Evolutionary conservation across 2,329 filamentous ascomycete species (phyloP), one percentile per base, ranked within the genome.

Genomic region (Neoarthrinium moseri): DNA sequence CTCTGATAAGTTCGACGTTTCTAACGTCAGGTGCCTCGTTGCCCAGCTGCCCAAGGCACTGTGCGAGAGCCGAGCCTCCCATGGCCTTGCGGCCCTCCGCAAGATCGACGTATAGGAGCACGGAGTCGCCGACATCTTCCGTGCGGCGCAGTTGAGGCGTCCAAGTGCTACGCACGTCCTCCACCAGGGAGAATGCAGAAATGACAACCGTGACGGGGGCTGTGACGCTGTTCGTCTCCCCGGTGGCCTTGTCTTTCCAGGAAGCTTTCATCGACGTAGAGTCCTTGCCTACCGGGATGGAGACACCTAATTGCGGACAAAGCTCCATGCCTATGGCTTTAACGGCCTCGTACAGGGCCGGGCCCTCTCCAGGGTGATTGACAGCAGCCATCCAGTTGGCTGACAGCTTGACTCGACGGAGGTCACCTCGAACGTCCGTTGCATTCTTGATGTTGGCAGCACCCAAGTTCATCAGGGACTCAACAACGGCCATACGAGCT

Each of bases 321-420:
- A 99, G 75, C 38, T 95, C 87, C 81, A 96, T 86, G 39, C 91
- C 91, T 47, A 96, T 91, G 8, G 92, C 91, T 63, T 95, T 81
- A 3, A 96, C 94, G 23, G 91, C 94, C 66, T 96, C 90, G 60
- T 96, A 97, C 24, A 97, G 77, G 13, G 86, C 90, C 30, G 92
- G 91, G 32, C 90, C 91, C 68, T 99, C 94, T 37, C 94, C 94
- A 18, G 89, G 86, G 64, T 96, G 91, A 62, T 84, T 91, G 50
- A 91, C 89, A n/a, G 92, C 92, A 3, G 91, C 91, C 94, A 97
- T 97, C 92, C 92, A 99, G 71, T 99, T 97, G 40, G 92, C 92
- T 3, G 91, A 96, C 8, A 97, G 80, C 63, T 92, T 87, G 51
- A 97, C 84, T 34, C 89, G 84, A 49, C 80, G 80, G 42, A 97